Evolutionary conservation across 768 basidiomycete genomes (phyloP), one percentile per base, ranked within the genome.

Genomic region (Phaeotremella skinneri): DNA sequence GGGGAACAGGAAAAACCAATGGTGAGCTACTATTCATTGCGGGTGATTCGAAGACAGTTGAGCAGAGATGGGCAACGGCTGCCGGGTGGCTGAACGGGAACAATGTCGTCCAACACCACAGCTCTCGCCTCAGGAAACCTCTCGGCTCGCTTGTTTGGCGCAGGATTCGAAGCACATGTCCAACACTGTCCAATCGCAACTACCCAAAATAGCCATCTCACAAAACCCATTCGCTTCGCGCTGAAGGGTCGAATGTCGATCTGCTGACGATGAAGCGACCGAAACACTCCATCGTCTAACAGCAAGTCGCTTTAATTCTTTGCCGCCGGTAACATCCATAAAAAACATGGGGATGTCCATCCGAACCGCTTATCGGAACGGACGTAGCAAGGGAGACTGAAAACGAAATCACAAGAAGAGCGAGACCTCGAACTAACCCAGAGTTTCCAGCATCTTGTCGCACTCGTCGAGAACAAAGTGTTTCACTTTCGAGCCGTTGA

Each of bases 371-470:
- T 21, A 7, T 48, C 7, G 45, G 45, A 7, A 26, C 9, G 45
- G 7, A 21, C 17, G 11, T 80, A 81, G 73, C 81, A 83, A 82
- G 72, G 80, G 78, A 73, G 80, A 81, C 78, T 77, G 76, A 80
- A 60, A 59, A 62, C 20, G 58, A 58, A 49, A 61, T 53, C 55
- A 59, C 56, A 50, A 57, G 41, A 59, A 62, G 43, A 37, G 34
- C 34, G 34, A 37, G 43, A 45, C 23, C 21, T 13, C 11, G 21
- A 23, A 99, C 96, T 97, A 90, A 99, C 96, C 96, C 82, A 99
- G 92, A 85, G 92, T 89, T 85, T 99, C 96, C 78, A 99, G 88
- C 91, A 99, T 97, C 85, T 99, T 99, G 84, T 99, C 96, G 84
- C 96, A 99, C 82, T 99, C 96, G 84, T 99, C 96, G 78, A 99